Conservation (phyloP, 208 protist species). For the Acanthamoeba triangularis region DNA sequence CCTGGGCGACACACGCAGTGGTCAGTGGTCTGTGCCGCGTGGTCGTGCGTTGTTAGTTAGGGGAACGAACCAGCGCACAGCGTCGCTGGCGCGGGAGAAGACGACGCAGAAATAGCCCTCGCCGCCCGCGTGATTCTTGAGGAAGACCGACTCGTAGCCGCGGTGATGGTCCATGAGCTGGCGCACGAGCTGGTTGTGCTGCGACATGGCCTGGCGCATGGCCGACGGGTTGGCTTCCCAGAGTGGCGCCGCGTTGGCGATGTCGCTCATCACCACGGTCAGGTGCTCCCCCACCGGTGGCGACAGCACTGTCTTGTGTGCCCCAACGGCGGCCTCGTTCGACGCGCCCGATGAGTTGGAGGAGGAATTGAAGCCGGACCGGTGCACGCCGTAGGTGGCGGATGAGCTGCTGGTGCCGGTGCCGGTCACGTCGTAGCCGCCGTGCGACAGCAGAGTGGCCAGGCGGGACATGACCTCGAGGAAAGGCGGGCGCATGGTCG, state of each 20-base stretch:
- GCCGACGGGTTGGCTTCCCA: conserved; percentile 61
- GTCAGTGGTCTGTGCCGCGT: not conserved
- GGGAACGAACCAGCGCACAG: conserved; percentile 17
- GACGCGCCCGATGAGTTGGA: not conserved
- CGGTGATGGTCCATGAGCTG: conserved; percentile 19
- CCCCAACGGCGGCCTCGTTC: not conserved
- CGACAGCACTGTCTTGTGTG: not conserved
- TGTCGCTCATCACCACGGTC: conserved; percentile 56
- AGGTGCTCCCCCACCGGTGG: not conserved
- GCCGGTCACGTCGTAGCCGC: not conserved
- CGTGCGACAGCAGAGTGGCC: not conserved
- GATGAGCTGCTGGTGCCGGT: conserved; percentile 17
- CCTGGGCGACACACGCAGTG: not conserved
- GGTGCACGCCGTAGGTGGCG: not conserved
- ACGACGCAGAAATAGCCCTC: conserved; percentile 71
- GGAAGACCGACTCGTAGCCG: conserved; percentile 70
- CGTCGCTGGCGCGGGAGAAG: not conserved
- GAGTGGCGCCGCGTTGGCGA: conserved; percentile 24
- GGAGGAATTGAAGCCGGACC: not conserved
- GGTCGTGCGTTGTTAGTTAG: not conserved
- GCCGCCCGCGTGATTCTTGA: not conserved
- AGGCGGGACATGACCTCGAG: conserved; percentile 21
- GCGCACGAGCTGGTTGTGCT: conserved; percentile 50
- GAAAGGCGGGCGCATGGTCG: conserved; percentile 64
- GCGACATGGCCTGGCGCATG: conserved; percentile 41